phyloP scores from a whole-genome alignment of 2,329 filamentous ascomycete species.

The Alternaria viburni region DNA sequence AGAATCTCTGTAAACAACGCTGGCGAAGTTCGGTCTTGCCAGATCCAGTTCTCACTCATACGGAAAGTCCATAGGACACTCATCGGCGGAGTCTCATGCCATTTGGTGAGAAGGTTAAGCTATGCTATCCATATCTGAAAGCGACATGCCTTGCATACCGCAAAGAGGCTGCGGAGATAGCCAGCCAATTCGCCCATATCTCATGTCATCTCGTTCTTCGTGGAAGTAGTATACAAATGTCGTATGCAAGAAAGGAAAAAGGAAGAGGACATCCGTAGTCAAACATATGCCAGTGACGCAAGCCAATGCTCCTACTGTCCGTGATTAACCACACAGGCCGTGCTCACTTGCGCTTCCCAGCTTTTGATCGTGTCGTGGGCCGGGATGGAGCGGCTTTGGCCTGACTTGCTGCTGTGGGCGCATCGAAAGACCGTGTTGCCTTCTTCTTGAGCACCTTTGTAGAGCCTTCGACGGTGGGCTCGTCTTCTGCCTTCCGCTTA shows the following conservation, averaged over 20 bases:
- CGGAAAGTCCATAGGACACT: not conserved
- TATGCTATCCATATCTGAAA: not conserved
- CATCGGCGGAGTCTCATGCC: not conserved
- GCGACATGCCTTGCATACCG: not conserved
- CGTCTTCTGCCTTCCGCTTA: conserved; percentile 43
- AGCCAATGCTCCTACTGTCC: not conserved
- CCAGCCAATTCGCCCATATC: not conserved
- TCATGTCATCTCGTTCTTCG: not conserved
- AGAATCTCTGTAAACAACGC: not conserved
- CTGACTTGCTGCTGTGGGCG: conserved; percentile 47
- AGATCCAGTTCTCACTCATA: not conserved
- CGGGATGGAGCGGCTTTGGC: conserved; percentile 28
- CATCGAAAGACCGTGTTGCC: conserved; percentile 39
- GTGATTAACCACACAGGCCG: not conserved
- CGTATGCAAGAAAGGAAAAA: not conserved
- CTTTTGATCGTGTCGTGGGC: conserved; percentile 13
- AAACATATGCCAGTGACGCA: not conserved
- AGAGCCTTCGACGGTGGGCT: conserved; percentile 14
- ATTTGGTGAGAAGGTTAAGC: not conserved
- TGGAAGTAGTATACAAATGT: not conserved
- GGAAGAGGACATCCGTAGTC: not conserved
- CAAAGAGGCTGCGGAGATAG: not conserved
- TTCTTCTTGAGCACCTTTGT: conserved; percentile 37
- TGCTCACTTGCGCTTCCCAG: not conserved
- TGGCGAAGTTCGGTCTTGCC: no score